Base-by-base conservation (phyloP, 108 stramenopile genomes). In the Stephanodiscus triporus region DNA sequence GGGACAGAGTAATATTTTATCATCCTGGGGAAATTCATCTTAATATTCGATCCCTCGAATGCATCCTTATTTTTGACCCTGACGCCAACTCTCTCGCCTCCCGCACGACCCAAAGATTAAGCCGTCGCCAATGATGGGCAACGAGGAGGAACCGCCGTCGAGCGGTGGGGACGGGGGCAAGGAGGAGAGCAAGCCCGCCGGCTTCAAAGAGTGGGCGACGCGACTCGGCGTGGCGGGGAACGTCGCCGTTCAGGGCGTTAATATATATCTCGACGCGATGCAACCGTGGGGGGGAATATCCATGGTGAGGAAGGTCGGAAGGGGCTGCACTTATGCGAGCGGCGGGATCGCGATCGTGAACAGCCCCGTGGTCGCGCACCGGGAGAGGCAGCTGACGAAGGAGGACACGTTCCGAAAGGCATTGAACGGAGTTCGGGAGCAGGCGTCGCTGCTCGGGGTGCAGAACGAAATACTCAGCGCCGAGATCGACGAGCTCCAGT, bases 361-460 rank as follows among this genome's bases (percentile, higher is more conserved):
- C 71, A 58, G 65, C 9, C 80, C 73, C 14, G 56, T 66, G 17
- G 60, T 73, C 2, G 26, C 70, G 22, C 72, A 77, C 63, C 72
- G 73, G 19, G 79, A 80, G 58, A 38, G 75, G 30, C 68, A 63
- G 43, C 50, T 80, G 0, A 72, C 79, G 34, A 76, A 71, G 27
- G 79, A 80, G 76, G 75, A 77, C 36, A 80, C 79, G 27, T 72
- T 80, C 53, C 75, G 79, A 13, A 42, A 51, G 40, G 75, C 79
- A 14, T 40, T 80, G 14, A 77, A 76, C 70, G 79, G 79, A 5
- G 71, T 80, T 7, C 47, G 79, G 29, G 79, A 76, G 53, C 40
- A 80, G 43, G 70, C 72, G 69, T 47, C 53, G 22, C 69, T 69
- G 20, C 64, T 80, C 6, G 22, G 63, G 1, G 49, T 57, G 40